Base-by-base conservation (phyloP, 768 basidiomycete genomes). In the Pisolithus orientalis region DNA sequence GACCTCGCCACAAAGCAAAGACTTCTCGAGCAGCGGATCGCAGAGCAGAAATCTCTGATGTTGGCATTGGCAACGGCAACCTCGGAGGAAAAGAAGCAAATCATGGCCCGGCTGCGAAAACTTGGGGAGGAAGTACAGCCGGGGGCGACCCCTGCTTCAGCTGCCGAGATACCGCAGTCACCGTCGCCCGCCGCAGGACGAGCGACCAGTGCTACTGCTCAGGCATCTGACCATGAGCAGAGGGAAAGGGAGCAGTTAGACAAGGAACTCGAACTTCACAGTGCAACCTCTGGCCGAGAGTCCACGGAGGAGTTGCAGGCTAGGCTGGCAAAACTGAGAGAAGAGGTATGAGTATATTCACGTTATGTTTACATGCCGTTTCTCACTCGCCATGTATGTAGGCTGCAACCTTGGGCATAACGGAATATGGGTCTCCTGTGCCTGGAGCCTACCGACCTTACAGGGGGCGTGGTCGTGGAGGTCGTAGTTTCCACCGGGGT, bases 21-120 rank as follows among this genome's bases (percentile, higher is more conserved):
- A 54, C 72, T 85, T 38, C 69, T 91, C 21, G 88, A 92, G 57
- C 80, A 86, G 64, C 87, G 88, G 61, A 92, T 96, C 53, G 77
- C 83, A 0, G 90, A 94, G 69, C 94, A 95, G 70, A 95, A 94
- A 67, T 74, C 81, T 1, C 72, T 97, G 52, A 87, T 96, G 83
- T 77, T 76, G 6, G 79, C 80, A 32, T 69, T 95, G 13, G 68
- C 74, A 25, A 78, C 79, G 5, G 83, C 85, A 7, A 76, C 82
- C 9, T 62, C 76, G 0, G 80, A 85, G 50, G 87, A 88, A 70
- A 94, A 89, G 73, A 85, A 90, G 68, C 74, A 73, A 39, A 84
- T 95, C 47, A 84, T 94, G 80, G 75, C 76, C 1, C 78, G 83
- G 52, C 65, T 95, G 50, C 80, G 87, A 56, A 85, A 86, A 62